These are phyloP conservation scores for Pseudonectria buxi DNA, from an alignment of 2,329 filamentous ascomycete genomes.

Conservation along the genomic window DNA sequence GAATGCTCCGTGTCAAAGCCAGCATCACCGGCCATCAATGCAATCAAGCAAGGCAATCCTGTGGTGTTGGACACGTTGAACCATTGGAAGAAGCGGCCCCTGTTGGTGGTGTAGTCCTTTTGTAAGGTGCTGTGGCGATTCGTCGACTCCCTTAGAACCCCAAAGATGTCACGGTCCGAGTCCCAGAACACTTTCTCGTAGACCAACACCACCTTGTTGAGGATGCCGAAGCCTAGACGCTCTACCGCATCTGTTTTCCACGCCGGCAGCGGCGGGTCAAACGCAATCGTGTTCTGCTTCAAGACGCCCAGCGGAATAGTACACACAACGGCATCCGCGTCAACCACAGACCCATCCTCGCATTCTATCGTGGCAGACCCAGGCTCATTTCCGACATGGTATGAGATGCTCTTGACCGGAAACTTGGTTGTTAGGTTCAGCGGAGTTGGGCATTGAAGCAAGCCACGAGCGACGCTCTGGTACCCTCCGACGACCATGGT, in stretches of 20 bases:
- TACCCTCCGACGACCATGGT: conserved; percentile 92
- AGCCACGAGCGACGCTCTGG: conserved; percentile 81
- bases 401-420: conserved; percentile 63
- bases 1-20: conserved; percentile 80
- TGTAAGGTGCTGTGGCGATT: conserved; percentile 66
- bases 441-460: conserved; percentile 69
- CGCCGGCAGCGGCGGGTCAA: conserved; percentile 80
- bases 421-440: conserved; percentile 72
- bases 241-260: conserved; percentile 79
- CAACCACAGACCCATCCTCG: conserved; percentile 66
- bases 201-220: conserved; percentile 93
- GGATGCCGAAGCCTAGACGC: conserved; percentile 81
- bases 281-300: conserved; percentile 74
- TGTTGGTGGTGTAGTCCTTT: conserved; percentile 67
- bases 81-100: conserved; percentile 95
- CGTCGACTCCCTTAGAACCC: conserved; percentile 70
- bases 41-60: conserved; percentile 80
- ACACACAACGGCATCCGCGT: conserved; percentile 86
- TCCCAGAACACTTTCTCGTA: conserved; percentile 93
- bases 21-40: conserved; percentile 91
- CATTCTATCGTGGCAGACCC: conserved; percentile 61
- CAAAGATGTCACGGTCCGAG: conserved; percentile 83
- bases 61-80: conserved; percentile 92
- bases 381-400: conserved; percentile 43
- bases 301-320: conserved; percentile 87